Conservation (phyloP, 768 basidiomycete genomes). For the Crepidotus variabilis region DNA sequence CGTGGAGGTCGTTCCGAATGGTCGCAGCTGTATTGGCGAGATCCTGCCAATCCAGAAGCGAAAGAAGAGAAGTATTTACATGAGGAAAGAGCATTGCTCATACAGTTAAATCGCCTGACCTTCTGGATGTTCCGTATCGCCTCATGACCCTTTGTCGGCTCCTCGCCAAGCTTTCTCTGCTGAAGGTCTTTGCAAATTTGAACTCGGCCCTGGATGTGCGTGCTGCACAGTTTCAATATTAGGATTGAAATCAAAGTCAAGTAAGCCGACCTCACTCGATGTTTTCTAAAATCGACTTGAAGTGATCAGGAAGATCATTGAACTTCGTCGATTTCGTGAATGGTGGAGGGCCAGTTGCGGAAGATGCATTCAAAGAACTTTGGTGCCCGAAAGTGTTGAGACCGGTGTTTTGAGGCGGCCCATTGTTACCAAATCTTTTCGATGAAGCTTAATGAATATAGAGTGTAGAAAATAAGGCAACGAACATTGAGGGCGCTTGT, state of each 20-base stretch:
- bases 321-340: conserved; percentile 69
- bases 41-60: conserved; percentile 41
- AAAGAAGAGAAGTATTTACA: neutral
- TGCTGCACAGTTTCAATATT: conserved; percentile 30
- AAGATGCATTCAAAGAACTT: conserved; percentile 3
- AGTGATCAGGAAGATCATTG: conserved; percentile 73
- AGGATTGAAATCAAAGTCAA: conserved; percentile 2
- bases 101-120: conserved; percentile 29
- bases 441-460: too few relatives aligned
- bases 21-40: conserved; percentile 57
- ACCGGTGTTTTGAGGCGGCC: too few relatives aligned
- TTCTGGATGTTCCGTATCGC: conserved; percentile 65
- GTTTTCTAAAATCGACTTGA: conserved; percentile 59
- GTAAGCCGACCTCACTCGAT: conserved; percentile 54
- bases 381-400: conserved; percentile 3
- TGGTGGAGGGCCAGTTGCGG: conserved; percentile 27
- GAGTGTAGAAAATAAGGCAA: conserved; percentile 4
- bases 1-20: conserved; percentile 62
- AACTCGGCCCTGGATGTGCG: conserved; percentile 71
- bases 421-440: too few relatives aligned
- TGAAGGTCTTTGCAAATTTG: conserved; percentile 80
- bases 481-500: conserved; percentile 6
- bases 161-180: conserved; percentile 71
- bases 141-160: conserved; percentile 70
- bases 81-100: too few relatives aligned